phyloP scores from a whole-genome alignment of 768 basidiomycete genomes.

The Tylopilus felleus region DNA sequence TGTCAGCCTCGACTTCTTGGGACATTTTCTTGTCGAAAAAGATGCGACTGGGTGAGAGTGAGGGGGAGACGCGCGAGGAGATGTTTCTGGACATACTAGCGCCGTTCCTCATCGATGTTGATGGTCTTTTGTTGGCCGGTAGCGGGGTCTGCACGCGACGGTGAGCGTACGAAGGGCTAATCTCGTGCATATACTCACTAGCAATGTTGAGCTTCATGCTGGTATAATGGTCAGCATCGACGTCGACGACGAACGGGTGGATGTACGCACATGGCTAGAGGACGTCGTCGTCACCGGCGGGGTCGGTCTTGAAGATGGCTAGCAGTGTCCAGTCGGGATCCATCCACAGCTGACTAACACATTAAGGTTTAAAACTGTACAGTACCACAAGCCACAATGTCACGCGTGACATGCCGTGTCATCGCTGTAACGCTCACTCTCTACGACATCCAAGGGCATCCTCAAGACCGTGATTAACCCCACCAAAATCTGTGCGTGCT shows the following conservation, averaged over 20 bases:
- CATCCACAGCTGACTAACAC: constrained; percentile 27
- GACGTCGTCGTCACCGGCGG: constrained; percentile 38
- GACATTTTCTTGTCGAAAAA: constrained; percentile 98
- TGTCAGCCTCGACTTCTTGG: constrained; percentile 89
- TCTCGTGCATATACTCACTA: constrained; percentile 50
- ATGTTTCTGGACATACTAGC: constrained; percentile 50
- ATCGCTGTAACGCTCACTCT: constrained; percentile 23
- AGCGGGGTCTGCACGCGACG: constrained; percentile 68
- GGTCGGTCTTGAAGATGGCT: constrained; percentile 26
- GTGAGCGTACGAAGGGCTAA: constrained; percentile 10
- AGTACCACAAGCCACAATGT: constrained; percentile 40
- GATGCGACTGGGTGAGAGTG: constrained; percentile 60
- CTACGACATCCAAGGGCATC: background rate
- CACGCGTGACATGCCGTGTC: constrained; percentile 27
- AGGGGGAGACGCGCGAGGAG: background rate
- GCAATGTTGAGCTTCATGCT: constrained; percentile 99
- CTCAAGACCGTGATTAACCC: background rate
- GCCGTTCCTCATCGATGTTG: constrained; percentile 90
- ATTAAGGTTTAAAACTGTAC: constrained; percentile 64
- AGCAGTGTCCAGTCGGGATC: background rate
- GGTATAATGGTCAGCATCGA: constrained; percentile 3
- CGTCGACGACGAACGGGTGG: background rate
- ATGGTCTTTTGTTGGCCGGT: constrained; percentile 96
- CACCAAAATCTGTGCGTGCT: constrained; percentile 36
- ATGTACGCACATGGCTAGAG: constrained; percentile 27